Evolutionary conservation across 306 rosid genomes (phyloP).

Genomic region (Arachis hypogaea): DNA sequence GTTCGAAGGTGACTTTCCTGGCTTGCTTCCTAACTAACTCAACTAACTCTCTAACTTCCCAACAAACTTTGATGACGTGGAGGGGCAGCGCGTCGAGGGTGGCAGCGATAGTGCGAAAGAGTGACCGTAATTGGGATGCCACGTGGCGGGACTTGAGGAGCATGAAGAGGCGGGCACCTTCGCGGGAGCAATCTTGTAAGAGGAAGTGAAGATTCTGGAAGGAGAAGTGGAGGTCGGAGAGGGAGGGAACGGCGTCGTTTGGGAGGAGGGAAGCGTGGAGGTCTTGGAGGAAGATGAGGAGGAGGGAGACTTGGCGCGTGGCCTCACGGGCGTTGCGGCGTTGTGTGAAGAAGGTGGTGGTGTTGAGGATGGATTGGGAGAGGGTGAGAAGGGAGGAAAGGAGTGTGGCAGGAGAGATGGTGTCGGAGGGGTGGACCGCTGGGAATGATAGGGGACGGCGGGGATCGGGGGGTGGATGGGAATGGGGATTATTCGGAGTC

Average conservation of each 20-base stretch:
- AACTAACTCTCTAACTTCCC: constrained; percentile 31
- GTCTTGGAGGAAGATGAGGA: constrained; percentile 61
- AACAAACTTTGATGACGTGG: constrained; percentile 31
- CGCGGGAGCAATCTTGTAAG: constrained; percentile 58
- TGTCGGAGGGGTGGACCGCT: constrained; percentile 64
- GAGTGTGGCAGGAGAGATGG: constrained; percentile 46
- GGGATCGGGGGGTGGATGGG: constrained; percentile 34
- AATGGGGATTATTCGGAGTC: constrained; percentile 31
- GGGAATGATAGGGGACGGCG: constrained; percentile 56
- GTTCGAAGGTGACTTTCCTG: constrained; percentile 37
- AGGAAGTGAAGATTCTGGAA: constrained; percentile 63
- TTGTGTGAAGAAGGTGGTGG: constrained; percentile 46
- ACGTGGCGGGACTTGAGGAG: constrained; percentile 52
- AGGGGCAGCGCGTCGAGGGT: constrained; percentile 59
- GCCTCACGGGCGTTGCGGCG: constrained; percentile 52
- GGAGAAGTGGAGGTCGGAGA: constrained; percentile 62
- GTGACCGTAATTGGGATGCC: constrained; percentile 48
- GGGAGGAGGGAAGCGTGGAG: constrained; percentile 15
- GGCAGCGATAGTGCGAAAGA: constrained; percentile 41
- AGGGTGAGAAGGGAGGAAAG: constrained; percentile 50
- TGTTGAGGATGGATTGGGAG: constrained; percentile 46
- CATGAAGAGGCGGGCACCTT: constrained; percentile 53
- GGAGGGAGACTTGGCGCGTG: constrained; percentile 50
- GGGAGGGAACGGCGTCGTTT: constrained; percentile 33
- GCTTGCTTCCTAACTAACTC: constrained; percentile 60